phyloP scores from a whole-genome alignment of 2,329 filamentous ascomycete species.

The Didymella pinodella region DNA sequence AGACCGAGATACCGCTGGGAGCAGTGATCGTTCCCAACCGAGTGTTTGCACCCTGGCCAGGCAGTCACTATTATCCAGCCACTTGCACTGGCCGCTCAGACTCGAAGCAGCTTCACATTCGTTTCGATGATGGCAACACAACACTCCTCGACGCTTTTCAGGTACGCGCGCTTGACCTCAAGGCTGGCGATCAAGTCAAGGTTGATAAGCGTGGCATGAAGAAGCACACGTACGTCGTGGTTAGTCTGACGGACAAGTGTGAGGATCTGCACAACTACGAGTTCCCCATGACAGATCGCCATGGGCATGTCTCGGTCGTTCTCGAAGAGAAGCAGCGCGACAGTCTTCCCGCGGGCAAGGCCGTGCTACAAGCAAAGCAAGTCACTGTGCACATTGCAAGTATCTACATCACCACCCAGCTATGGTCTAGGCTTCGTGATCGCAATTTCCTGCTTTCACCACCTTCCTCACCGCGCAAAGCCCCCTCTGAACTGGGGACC shows the following conservation, averaged over 20 bases:
- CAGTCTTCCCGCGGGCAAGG: constrained; percentile 41
- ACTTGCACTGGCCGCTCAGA: constrained; percentile 61
- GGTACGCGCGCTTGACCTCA: constrained; percentile 55
- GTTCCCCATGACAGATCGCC: constrained; percentile 52
- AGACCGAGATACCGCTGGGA: background rate
- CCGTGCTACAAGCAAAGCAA: constrained; percentile 28
- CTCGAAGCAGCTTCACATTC: constrained; percentile 54
- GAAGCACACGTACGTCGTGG: constrained; percentile 54
- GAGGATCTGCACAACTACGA: constrained; percentile 34
- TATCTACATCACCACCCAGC: constrained; percentile 55
- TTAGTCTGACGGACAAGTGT: constrained; percentile 53
- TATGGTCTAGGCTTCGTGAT: constrained; percentile 54
- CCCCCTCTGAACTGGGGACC: constrained; percentile 35
- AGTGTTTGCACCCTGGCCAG: constrained; percentile 66
- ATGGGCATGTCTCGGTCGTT: constrained; percentile 52
- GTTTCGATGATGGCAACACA: constrained; percentile 58
- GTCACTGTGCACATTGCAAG: constrained; percentile 52
- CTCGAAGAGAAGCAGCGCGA: constrained; percentile 53
- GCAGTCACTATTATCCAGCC: constrained; percentile 66
- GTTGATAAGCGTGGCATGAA: constrained; percentile 57
- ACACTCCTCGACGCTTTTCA: constrained; percentile 52
- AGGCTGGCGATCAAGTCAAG: constrained; percentile 56
- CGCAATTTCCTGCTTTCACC: constrained; percentile 47
- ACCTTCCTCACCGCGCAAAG: constrained; percentile 26
- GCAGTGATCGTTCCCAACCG: constrained; percentile 58